A percentile compares a stretch with the other conserved stretches of the same genome.
phyloP scores from a whole-genome alignment of 2,329 filamentous ascomycete species.

The Pseudocercospora cruenta region DNA sequence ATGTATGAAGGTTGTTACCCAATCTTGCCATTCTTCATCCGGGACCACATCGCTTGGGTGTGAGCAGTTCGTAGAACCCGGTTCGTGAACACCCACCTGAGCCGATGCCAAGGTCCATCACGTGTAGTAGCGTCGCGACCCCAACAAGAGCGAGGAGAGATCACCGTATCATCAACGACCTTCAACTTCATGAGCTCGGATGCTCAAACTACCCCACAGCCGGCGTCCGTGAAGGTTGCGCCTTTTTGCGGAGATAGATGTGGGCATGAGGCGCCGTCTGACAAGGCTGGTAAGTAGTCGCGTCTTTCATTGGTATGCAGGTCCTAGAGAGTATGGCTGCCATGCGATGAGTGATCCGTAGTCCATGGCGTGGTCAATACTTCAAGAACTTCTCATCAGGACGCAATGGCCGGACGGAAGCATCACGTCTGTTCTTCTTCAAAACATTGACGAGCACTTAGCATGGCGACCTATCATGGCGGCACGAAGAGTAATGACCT shows the following conservation, averaged over 20 bases:
- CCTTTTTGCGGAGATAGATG: conserved; percentile 5
- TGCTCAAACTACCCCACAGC: not conserved
- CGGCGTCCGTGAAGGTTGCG: not conserved
- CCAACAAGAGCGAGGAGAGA: not conserved
- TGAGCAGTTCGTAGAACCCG: not conserved
- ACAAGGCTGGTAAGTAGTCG: not conserved
- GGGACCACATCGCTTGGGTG: not conserved
- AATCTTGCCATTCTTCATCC: not conserved
- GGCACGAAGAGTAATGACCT: not conserved
- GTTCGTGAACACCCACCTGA: not conserved
- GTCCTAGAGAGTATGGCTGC: not conserved
- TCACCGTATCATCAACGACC: not conserved
- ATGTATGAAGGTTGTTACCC: not conserved
- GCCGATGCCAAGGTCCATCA: not conserved
- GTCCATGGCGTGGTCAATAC: not conserved
- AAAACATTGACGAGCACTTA: not conserved
- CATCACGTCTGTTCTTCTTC: not conserved
- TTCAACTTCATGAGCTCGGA: not conserved
- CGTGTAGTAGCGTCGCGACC: not conserved
- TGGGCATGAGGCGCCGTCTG: not conserved
- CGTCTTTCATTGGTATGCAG: not conserved
- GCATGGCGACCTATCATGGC: not conserved
- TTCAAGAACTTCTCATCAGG: not conserved
- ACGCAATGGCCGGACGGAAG: not conserved
- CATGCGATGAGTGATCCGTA: not conserved